A percentile compares a stretch with the other conserved stretches of the same genome.
Evolutionary conservation across 2,329 filamentous ascomycete species (phyloP).

Genomic region (Alternaria sp.): DNA sequence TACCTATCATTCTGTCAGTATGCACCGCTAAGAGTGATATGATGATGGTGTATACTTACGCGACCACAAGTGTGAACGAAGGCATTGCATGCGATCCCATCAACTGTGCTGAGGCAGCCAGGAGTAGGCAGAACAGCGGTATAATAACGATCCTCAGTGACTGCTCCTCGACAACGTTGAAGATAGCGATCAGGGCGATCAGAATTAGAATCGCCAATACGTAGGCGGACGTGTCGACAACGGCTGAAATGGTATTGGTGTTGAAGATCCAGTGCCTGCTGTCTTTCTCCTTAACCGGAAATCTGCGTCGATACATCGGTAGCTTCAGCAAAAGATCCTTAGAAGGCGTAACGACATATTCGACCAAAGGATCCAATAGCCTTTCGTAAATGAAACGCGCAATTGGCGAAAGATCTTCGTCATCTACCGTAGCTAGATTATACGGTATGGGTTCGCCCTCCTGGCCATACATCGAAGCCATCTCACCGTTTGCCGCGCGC

Average conservation of each 20-base stretch:
- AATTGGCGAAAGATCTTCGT: slow-evolving; percentile 1
- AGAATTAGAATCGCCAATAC: slow-evolving; percentile 11
- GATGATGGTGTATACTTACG: slow-evolving; percentile 2
- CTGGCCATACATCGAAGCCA: slow-evolving; percentile 3
- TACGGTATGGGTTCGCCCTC: background rate
- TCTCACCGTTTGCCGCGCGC: slow-evolving; percentile 14
- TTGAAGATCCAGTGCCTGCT: background rate
- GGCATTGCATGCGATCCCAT: slow-evolving; percentile 6
- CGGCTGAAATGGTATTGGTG: background rate
- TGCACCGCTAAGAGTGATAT: background rate
- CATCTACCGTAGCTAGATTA: background rate
- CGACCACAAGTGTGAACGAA: background rate
- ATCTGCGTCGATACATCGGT: background rate
- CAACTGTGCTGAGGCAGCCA: slow-evolving; percentile 5
- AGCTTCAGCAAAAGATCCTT: background rate
- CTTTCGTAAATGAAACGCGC: background rate
- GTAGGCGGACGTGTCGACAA: background rate
- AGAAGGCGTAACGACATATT: background rate
- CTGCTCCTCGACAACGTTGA: slow-evolving; percentile 1
- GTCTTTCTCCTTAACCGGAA: background rate
- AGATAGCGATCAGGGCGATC: slow-evolving; percentile 9
- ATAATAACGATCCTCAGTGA: slow-evolving; percentile 7
- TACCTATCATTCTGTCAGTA: slow-evolving; percentile 10
- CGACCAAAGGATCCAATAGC: slow-evolving; percentile 7
- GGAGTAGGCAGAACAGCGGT: slow-evolving; percentile 11